Evolutionary conservation across 139 green algal species (phyloP), one percentile per base, ranked within the genome.

Genomic region (Closterium sp.): DNA sequence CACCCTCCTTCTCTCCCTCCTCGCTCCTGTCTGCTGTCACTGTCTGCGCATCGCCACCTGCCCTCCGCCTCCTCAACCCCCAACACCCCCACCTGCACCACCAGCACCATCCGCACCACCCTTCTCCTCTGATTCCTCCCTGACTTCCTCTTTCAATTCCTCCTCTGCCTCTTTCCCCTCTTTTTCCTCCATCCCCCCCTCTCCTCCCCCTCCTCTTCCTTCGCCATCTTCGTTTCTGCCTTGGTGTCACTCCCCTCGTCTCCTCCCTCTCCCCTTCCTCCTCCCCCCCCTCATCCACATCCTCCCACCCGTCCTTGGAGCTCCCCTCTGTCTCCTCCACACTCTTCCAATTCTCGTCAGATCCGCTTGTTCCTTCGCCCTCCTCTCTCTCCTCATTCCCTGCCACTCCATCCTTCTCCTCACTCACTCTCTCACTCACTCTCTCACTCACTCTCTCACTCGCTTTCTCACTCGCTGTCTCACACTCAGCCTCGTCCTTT

Each of bases 1-100:
- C n/a, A 33, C 28, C 83, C n/a, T 86, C 83, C 83, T 83, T 91
- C 84, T 91, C 12, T 28, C 9, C 31, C 85, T 92, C 84, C n/a
- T 88, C 84, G 33, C 43, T 92, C 84, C n/a, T 93, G 16, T 76
- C 55, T 76, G 43, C 43, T 66, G 55, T 28, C 4, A 76, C 16
- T 76, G 55, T 76, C 55, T 76, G 55, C 25, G 55, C 4, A 76
- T 76, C 55, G 4, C 16, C 55, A 28, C 4, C 88, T 28, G 33
- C 30, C 87, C 66, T 92, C 84, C n/a, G 81, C 34, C 34, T 55
- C n/a, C 34, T 90, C 10, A 32, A 25, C 84, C 32, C 89, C 30
- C 30, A 23, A 10, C 25, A 6, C 12, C 12, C 23, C 55, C 55
- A 76, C 55, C 55, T 28, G 16, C 25, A 19, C 55, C 25, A 28